Evolutionary conservation across 768 basidiomycete genomes (phyloP), one percentile per base, ranked within the genome.

Genomic region (Rhizopogon vinicolor): DNA sequence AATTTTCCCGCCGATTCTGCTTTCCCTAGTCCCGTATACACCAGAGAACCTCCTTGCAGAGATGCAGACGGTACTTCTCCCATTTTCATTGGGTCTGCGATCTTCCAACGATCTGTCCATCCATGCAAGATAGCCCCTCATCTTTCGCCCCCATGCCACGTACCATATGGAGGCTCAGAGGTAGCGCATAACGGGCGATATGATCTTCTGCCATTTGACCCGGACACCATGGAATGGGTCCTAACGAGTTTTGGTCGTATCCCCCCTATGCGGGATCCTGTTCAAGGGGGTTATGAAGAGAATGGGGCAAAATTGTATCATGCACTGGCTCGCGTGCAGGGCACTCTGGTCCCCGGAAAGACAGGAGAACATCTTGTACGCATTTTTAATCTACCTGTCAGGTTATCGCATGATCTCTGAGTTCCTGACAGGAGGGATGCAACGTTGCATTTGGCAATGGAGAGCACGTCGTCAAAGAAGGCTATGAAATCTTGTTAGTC

Each of bases 251-350:
- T 80, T 54, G 90, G 90, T 3, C 72, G 68, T 43, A 75, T 89
- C 52, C 85, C 89, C 5, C 59, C 65, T 3, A 83, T 82, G 5
- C 74, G 83, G 35, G 68, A 73, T 13, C 85, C 86, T 0, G 75
- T 91, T 16, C 83, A 87, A 61, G 91, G 88, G 1, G 89, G 87
- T 1, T 88, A 89, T 58, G 90, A 92, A 69, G 84, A 88, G 35
- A 68, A 74, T 56, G 89, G 87, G 1, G 68, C 64, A 7, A 82
- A 80, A 65, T 70, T 91, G 44, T 91, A 86, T 59, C 90, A 92
- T 64, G 89, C 82, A 0, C 63, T 84, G 28, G 85, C 75, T 3
- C 57, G 56, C 1, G 70, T 89, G 45, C 66, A 78, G 35, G 81
- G 79, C 0, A 64, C 83, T 12, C 72, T 62, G 39, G 83, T 91